These are phyloP conservation scores for Nakazawaea ernobii DNA, from an alignment of 805 yeast genomes.

Conservation along the genomic window DNA sequence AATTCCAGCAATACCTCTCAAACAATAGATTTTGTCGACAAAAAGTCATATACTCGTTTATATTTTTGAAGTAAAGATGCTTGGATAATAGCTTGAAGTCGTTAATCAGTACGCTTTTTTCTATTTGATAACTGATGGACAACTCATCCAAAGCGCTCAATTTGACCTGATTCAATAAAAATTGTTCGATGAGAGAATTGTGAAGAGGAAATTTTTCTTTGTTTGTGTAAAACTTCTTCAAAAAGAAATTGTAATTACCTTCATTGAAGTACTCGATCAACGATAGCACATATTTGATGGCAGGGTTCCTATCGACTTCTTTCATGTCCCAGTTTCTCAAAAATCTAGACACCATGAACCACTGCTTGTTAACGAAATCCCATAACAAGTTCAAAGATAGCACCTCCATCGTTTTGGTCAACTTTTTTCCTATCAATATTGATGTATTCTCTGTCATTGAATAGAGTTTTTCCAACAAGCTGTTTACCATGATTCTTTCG, in stretches of 20 bases:
- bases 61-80: background rate
- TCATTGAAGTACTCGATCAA: background rate
- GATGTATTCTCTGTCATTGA: background rate
- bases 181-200: background rate
- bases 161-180: background rate
- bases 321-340: background rate
- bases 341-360: background rate
- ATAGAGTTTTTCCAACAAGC: background rate
- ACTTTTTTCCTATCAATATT: background rate
- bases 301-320: background rate
- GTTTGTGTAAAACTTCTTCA: background rate
- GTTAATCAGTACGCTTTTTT: background rate
- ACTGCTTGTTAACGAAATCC: background rate
- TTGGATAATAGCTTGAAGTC: background rate
- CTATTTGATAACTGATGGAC: background rate
- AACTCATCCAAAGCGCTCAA: background rate
- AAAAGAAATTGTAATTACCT: background rate
- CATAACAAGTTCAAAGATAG: background rate
- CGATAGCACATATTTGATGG: background rate
- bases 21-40: background rate
- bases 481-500: background rate
- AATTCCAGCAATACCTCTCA: background rate
- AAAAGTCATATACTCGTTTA: background rate
- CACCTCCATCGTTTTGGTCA: background rate
- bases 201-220: background rate